phyloP scores from a whole-genome alignment of 768 basidiomycete genomes.

The Gloeopeniophorella convolvens region DNA sequence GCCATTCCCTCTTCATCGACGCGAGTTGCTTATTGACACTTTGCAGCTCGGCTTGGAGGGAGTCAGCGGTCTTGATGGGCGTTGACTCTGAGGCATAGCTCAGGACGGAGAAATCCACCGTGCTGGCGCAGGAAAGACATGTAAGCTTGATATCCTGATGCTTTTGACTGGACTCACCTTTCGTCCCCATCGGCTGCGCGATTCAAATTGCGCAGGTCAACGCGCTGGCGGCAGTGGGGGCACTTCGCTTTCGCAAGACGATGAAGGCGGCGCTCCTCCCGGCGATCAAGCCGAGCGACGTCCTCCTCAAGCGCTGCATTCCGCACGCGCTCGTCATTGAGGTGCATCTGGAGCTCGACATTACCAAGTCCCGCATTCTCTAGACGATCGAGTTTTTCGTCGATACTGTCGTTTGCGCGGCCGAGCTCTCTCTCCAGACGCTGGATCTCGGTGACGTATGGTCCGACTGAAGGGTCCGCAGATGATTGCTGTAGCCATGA shows the following conservation, averaged over 20 bases:
- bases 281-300: conserved; percentile 53
- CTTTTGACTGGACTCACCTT: conserved; percentile 38
- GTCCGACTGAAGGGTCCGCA: conserved; percentile 49
- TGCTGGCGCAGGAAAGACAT: conserved; percentile 34
- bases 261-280: conserved; percentile 61
- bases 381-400: conserved; percentile 81
- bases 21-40: conserved; percentile 58
- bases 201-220: conserved; percentile 43
- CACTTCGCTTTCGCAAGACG: conserved; percentile 60
- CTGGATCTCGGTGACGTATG: conserved; percentile 64
- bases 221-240: conserved; percentile 58
- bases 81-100: conserved; percentile 52
- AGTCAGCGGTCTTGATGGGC: conserved; percentile 61
- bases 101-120: conserved; percentile 43
- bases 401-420: conserved; percentile 75
- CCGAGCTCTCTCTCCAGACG: conserved; percentile 72
- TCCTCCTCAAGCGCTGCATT: conserved; percentile 61
- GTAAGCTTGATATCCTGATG: not conserved
- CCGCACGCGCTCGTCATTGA: conserved; percentile 62
- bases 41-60: conserved; percentile 50
- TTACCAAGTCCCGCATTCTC: conserved; percentile 75
- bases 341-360: conserved; percentile 59
- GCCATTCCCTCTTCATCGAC: conserved; percentile 63
- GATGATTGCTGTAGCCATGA: conserved; percentile 66
- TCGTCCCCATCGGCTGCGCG: conserved; percentile 45